Percentiles rank a stretch among this genome's conserved stretches.
Evolutionary conservation across 352 stramenopile genomes (phyloP).

Genomic region (Globisporangium acanthophoron): DNA sequence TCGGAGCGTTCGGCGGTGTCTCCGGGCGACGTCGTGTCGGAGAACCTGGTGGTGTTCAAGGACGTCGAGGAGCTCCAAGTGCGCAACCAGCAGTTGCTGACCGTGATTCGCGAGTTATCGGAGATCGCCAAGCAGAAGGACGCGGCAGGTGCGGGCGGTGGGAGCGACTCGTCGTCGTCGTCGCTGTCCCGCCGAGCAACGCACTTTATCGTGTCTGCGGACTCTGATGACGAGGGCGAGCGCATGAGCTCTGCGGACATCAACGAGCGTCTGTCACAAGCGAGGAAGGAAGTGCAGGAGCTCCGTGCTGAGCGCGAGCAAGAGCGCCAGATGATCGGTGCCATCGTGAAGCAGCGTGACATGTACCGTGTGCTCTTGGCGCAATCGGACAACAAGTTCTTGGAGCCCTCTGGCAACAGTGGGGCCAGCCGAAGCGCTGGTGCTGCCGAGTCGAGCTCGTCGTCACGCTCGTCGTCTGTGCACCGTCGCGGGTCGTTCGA

Average conservation of each 20-base stretch:
- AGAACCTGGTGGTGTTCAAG: slow-evolving; percentile 84
- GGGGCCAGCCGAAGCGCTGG: not conserved
- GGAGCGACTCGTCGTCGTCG: not conserved
- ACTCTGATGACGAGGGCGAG: slow-evolving; percentile 59
- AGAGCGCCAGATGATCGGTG: slow-evolving; percentile 85
- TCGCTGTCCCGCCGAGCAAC: slow-evolving; percentile 4
- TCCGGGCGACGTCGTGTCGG: slow-evolving; percentile 32
- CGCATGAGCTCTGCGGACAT: slow-evolving; percentile 22
- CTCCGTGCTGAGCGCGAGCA: slow-evolving; percentile 70
- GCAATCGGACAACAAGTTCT: slow-evolving; percentile 81
- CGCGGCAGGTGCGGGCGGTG: not conserved
- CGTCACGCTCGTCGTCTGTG: not conserved
- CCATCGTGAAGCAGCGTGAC: slow-evolving; percentile 95
- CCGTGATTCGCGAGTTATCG: slow-evolving; percentile 68
- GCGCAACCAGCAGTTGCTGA: slow-evolving; percentile 90
- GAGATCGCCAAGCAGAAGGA: slow-evolving; percentile 33
- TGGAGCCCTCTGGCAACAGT: slow-evolving; percentile 13
- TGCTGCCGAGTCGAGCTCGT: not conserved
- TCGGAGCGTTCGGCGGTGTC: slow-evolving; percentile 1
- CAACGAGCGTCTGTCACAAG: slow-evolving; percentile 51
- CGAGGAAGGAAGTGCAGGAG: slow-evolving; percentile 74
- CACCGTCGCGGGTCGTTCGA: slow-evolving; percentile 23
- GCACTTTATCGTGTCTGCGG: slow-evolving; percentile 50
- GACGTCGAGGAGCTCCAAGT: slow-evolving; percentile 87
- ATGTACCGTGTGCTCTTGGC: slow-evolving; percentile 92